These are phyloP conservation scores for Penicillium pulvis DNA, from an alignment of 495 filamentous ascomycete genomes.

Conservation along the genomic window DNA sequence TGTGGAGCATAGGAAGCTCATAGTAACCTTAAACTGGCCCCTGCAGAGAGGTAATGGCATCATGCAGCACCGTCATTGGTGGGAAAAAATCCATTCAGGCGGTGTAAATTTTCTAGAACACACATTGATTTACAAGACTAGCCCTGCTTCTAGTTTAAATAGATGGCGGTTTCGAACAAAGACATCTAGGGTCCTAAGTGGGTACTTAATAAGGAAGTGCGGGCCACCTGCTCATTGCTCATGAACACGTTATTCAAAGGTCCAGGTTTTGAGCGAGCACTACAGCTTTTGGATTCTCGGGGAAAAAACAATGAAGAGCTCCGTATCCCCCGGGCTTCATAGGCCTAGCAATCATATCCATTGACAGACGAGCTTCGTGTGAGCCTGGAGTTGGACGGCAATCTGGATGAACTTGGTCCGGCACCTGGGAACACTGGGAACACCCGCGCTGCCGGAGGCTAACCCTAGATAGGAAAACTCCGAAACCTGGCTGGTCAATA, in stretches of 20 bases:
- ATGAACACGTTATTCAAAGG: not conserved
- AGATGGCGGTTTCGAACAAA: conserved; percentile 14
- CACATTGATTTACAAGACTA: not conserved
- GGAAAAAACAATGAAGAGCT: not conserved
- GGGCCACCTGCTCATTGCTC: not conserved
- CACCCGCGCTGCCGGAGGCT: not conserved
- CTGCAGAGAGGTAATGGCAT: not conserved
- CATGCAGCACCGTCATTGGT: not conserved
- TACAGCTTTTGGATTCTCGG: not conserved
- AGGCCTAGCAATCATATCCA: not conserved
- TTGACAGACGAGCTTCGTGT: not conserved
- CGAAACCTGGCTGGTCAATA: not conserved
- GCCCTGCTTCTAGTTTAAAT: not conserved
- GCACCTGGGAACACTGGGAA: conserved; percentile 1
- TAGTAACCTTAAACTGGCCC: not conserved
- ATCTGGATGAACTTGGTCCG: not conserved
- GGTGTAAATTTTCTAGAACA: not conserved
- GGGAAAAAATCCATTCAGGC: not conserved
- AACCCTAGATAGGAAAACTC: not conserved
- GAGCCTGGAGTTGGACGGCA: not conserved
- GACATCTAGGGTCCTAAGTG: conserved; percentile 10
- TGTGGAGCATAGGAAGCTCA: not conserved
- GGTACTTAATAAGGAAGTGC: not conserved
- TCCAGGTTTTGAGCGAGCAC: not conserved
- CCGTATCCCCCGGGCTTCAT: not conserved